phyloP scores from a whole-genome alignment of 257 asterid genomes.

The Solanum corneliomulleri region DNA sequence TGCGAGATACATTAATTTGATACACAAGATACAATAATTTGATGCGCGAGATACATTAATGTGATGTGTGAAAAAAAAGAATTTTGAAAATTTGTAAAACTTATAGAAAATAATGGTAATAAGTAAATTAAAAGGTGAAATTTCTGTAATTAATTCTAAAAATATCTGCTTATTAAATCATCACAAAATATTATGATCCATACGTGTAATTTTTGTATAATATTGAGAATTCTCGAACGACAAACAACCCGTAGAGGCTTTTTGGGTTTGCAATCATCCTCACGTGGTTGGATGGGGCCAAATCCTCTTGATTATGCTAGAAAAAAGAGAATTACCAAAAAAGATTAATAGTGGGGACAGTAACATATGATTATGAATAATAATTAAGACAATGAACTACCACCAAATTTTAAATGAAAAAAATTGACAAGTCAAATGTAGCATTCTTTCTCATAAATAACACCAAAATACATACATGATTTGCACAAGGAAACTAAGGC shows the following conservation, averaged over 20 bases:
- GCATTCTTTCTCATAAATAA: neutral
- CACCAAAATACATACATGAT: neutral
- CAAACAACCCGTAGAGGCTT: neutral
- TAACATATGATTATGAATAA: neutral
- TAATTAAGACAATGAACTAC: neutral
- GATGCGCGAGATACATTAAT: too few species aligned
- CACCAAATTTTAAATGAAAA: neutral
- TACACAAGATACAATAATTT: too few species aligned
- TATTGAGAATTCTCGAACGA: too few species aligned
- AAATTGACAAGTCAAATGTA: neutral
- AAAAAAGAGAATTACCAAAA: neutral
- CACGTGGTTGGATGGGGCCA: neutral
- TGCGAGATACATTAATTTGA: too few species aligned
- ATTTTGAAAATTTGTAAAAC: too few species aligned
- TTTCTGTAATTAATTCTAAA: too few species aligned
- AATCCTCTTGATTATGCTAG: neutral
- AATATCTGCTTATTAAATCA: too few species aligned
- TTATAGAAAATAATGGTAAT: too few species aligned
- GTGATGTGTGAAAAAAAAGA: too few species aligned
- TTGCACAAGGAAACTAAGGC: neutral
- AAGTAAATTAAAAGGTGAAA: too few species aligned
- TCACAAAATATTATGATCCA: fast-evolving
- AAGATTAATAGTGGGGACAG: neutral
- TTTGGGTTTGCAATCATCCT: neutral
- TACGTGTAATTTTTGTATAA: too few species aligned